Base-by-base conservation (phyloP, 768 basidiomycete species). In the Botryobasidium botryosum region DNA sequence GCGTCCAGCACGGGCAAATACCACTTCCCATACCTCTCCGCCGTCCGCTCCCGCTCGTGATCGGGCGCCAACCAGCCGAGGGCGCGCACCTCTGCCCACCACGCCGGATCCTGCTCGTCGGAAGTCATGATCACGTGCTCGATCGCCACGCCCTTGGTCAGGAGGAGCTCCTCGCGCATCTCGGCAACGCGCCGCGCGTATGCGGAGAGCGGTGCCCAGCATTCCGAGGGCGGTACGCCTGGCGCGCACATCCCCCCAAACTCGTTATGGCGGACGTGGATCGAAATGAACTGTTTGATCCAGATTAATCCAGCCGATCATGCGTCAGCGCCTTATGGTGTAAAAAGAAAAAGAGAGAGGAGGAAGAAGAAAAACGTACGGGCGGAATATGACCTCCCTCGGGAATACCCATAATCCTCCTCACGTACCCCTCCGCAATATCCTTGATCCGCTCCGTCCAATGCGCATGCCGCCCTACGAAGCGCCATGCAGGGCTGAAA, bases 81-180 rank as follows among this genome's bases (percentile, higher is more conserved):
- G 26, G 20, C 15, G 24, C 27, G 26, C 10, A 52, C 40, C 10
- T 41, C 44, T 15, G 35, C 36, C 40, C 51, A 53, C 43, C 47
- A 55, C n/a, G 59, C 61, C 7, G 64, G 52, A 51, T 75, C 63
- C 35, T 58, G 53, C 54, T 79, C 76, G 52, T 79, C 77, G 62
- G 74, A 77, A 15, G 75, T 78, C 65, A 77, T 67, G 35, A 79
- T 63, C 21, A 78, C 70, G 50, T 71, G 64, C 31, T 62, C 61
- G 33, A 59, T 56, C 17, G 51, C 50, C 21, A 62, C 40, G n/a
- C 61, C 58, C 35, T 60, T 56, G 13, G 52, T 50, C 40, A 65
- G 57, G 41, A 58, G 48, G 31, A 76, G 53, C 49, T 66, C 64
- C 17, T 63, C 59, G 52, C 70, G 66, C 4, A 75, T 65, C 55